Evolutionary conservation across 2,329 filamentous ascomycete genomes (phyloP), one percentile per base, ranked within the genome.

Genomic region (Harringtonia lauricola): DNA sequence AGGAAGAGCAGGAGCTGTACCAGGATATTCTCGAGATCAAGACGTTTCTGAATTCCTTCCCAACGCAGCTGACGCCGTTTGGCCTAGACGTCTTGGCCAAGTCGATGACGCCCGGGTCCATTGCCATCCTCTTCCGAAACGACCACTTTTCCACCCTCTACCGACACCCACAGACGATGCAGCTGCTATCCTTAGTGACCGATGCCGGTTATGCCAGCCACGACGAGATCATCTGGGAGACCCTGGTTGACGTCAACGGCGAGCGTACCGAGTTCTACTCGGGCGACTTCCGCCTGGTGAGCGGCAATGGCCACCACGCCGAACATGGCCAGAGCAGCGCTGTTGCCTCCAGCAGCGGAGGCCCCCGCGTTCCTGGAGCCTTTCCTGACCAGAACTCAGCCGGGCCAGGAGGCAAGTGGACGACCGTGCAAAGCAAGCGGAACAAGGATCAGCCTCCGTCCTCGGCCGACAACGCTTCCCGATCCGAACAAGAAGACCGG

Each of bases 81-180:
- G 92, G 92, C 0, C 70, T 98, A 3, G 74, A 84, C 33, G 76
- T 84, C 2, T 80, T 96, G 33, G 73, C 72, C 1, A 75, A 77
- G 41, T 79, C 74, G 7, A 72, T 95, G 45, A 66, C 74, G 13
- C 82, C 87, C 1, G 90, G 88, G 2, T 79, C 83, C 1, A 77
- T 95, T 49, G 86, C 86, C 0, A 96, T 98, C 40, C 64, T 98
- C 2, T 98, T 98, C 66, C 79, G 92, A 22, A 98, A 98, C 55
- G 90, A 98, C 57, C 92, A 98, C 59, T 98, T 98, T 57, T 88
- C 87, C 35, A 96, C 90, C 0, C 62, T 98, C 0, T 95, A 94
- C 62, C 86, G 89, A 48, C 87, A 96, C 54, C 87, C 90, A 0
- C 68, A 80, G 36, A 86, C 81, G 1, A 71, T 78, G 34, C 74